phyloP scores from a whole-genome alignment of 2,329 filamentous ascomycete species.

The Neofusicoccum parvum region DNA sequence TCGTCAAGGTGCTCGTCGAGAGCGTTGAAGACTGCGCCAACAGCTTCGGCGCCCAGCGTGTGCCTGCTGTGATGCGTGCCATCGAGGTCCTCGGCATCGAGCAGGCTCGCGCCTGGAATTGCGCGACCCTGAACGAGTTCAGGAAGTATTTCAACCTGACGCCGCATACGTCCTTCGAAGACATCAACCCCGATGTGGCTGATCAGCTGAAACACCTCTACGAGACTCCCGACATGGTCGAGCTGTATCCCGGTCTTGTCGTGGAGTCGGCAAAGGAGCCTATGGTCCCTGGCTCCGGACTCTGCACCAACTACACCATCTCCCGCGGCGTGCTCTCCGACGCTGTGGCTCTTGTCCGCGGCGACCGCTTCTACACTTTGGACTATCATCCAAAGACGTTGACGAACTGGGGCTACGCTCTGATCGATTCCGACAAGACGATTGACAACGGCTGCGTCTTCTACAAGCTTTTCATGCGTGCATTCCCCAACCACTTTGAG shows the following conservation, averaged over 20 bases:
- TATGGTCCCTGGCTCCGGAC: slow-evolving; percentile 69
- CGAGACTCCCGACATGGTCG: slow-evolving; percentile 76
- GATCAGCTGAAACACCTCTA: slow-evolving; percentile 62
- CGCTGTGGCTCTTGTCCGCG: slow-evolving; percentile 75
- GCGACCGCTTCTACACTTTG: slow-evolving; percentile 77
- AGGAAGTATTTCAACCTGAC: slow-evolving; percentile 78
- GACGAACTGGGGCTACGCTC: slow-evolving; percentile 82
- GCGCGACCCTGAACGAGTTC: slow-evolving; percentile 82
- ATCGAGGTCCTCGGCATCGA: slow-evolving; percentile 81
- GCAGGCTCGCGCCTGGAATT: slow-evolving; percentile 74
- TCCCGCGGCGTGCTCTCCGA: slow-evolving; percentile 77
- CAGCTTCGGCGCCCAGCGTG: slow-evolving; percentile 63
- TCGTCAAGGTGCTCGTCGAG: slow-evolving; percentile 68
- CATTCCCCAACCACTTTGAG: slow-evolving; percentile 79
- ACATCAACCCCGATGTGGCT: slow-evolving; percentile 76
- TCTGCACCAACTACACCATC: slow-evolving; percentile 75
- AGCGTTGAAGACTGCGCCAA: slow-evolving; percentile 76
- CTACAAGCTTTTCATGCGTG: slow-evolving; percentile 79
- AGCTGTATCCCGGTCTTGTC: slow-evolving; percentile 78
- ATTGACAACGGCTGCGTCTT: slow-evolving; percentile 82
- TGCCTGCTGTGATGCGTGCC: slow-evolving; percentile 71
- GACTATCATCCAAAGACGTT: slow-evolving; percentile 71
- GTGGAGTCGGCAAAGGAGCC: slow-evolving; percentile 74
- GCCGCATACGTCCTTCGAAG: slow-evolving; percentile 75
- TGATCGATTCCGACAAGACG: slow-evolving; percentile 70